A percentile compares a stretch with the other conserved stretches of the same genome.
These are phyloP conservation scores for Neonothopanus nambi DNA, from an alignment of 1,284 basidiomycete genomes.

Conservation along the genomic window DNA sequence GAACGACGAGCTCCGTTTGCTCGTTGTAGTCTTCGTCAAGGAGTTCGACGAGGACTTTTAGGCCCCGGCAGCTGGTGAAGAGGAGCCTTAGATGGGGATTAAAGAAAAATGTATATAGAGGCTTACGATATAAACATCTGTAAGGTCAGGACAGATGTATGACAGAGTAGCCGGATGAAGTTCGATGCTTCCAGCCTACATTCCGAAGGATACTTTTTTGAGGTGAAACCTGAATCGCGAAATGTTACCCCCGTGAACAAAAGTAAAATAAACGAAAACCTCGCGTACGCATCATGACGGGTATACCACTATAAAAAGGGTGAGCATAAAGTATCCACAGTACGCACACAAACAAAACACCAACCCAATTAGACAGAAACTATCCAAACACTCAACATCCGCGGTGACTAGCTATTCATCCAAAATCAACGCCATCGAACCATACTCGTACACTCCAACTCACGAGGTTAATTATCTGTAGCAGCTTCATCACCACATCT, in stretches of 20 bases:
- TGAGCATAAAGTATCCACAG: slow-evolving; percentile 12
- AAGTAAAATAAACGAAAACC: not conserved
- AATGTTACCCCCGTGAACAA: slow-evolving; percentile 1
- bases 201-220: slow-evolving; percentile 91
- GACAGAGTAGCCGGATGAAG: slow-evolving; percentile 91
- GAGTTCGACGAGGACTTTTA: slow-evolving; percentile 92
- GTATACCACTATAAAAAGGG: slow-evolving; percentile 70
- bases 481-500: slow-evolving; percentile 80
- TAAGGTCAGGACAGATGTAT: slow-evolving; percentile 88
- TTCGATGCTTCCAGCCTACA: slow-evolving; percentile 94
- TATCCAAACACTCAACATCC: slow-evolving; percentile 88
- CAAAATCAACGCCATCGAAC: not conserved
- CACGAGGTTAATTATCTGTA: slow-evolving; percentile 91
- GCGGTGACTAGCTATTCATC: slow-evolving; percentile 74
- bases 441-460: slow-evolving; percentile 22
- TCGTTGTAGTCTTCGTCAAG: slow-evolving; percentile 94
- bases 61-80: slow-evolving; percentile 77
- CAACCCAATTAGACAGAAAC: slow-evolving; percentile 89
- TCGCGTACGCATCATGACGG: slow-evolving; percentile 84
- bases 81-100: slow-evolving; percentile 5
- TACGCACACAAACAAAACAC: not conserved
- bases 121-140: slow-evolving; percentile 97
- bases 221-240: slow-evolving; percentile 75
- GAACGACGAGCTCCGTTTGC: slow-evolving; percentile 89
- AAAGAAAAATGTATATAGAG: not conserved